phyloP scores from a whole-genome alignment of 768 basidiomycete species.

The Pluteus cervinus region DNA sequence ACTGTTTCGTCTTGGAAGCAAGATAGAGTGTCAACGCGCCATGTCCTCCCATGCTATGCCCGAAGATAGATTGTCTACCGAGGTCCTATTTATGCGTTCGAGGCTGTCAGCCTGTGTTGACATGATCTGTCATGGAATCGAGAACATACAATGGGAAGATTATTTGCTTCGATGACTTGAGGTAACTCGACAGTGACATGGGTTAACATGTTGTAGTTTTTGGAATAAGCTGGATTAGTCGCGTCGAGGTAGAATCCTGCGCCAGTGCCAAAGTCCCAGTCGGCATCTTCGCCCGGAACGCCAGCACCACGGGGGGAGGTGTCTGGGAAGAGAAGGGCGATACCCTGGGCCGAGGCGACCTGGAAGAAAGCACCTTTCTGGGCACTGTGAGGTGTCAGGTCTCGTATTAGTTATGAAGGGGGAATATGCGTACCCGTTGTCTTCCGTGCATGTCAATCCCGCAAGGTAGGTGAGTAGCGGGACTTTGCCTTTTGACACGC shows the following conservation, averaged over 20 bases:
- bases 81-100: slow-evolving; percentile 51
- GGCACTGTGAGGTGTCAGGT: slow-evolving; percentile 40
- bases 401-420: not conserved
- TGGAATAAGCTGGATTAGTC: slow-evolving; percentile 64
- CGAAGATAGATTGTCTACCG: slow-evolving; percentile 80
- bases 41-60: slow-evolving; percentile 98
- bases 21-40: slow-evolving; percentile 92
- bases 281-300: slow-evolving; percentile 69
- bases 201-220: slow-evolving; percentile 85
- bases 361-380: slow-evolving; percentile 92
- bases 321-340: slow-evolving; percentile 93
- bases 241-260: slow-evolving; percentile 98
- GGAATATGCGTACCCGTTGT: slow-evolving; percentile 65
- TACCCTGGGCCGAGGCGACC: slow-evolving; percentile 78
- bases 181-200: slow-evolving; percentile 85
- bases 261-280: slow-evolving; percentile 92
- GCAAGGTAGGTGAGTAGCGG: slow-evolving; percentile 81
- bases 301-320: slow-evolving; percentile 93
- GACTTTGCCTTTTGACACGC: slow-evolving; percentile 42
- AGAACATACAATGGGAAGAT: slow-evolving; percentile 67
- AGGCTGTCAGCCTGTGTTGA: slow-evolving; percentile 2
- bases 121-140: slow-evolving; percentile 1
- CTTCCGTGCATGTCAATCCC: slow-evolving; percentile 87
- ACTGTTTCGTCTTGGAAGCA: slow-evolving; percentile 60
- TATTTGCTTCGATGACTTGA: slow-evolving; percentile 62